phyloP scores from a whole-genome alignment of 345 rosid genomes.

The Viola odorata region DNA sequence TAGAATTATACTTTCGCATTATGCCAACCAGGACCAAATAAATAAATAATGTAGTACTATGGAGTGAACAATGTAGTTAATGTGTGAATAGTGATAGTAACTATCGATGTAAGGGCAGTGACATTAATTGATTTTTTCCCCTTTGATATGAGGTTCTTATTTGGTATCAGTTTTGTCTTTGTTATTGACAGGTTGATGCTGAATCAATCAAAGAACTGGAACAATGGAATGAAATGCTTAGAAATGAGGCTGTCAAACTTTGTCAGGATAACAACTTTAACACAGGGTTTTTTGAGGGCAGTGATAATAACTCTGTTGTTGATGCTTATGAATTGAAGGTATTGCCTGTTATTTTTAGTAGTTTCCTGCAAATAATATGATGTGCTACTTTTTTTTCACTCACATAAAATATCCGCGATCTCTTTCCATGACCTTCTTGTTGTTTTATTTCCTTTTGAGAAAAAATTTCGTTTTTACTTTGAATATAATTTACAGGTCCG shows the following conservation, averaged over 20 bases:
- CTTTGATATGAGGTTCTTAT: neutral
- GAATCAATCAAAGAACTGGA: slow-evolving; percentile 90
- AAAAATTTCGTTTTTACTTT: neutral
- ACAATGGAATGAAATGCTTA: slow-evolving; percentile 94
- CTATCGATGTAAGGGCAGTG: no score
- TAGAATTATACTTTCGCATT: no score
- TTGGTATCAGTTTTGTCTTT: neutral
- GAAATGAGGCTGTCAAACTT: slow-evolving; percentile 71
- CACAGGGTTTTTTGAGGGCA: slow-evolving; percentile 90
- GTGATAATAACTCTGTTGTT: slow-evolving; percentile 64
- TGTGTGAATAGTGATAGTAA: no score
- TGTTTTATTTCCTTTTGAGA: neutral
- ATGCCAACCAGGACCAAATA: no score
- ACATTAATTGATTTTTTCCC: no score
- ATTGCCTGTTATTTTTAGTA: neutral
- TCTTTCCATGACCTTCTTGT: neutral
- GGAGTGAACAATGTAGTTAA: no score
- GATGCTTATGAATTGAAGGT: slow-evolving; percentile 99
- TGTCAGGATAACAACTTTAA: slow-evolving; percentile 94
- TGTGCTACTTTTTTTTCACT: no score
- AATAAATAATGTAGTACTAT: no score
- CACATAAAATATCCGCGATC: no score
- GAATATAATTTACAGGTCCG: slow-evolving; percentile 55
- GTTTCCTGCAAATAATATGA: no score
- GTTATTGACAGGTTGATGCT: slow-evolving; percentile 56